Evolutionary conservation across 371 early-diverging fungal genomes (phyloP), one percentile per base, ranked within the genome.

Genomic region (Actinomortierella ambigua): DNA sequence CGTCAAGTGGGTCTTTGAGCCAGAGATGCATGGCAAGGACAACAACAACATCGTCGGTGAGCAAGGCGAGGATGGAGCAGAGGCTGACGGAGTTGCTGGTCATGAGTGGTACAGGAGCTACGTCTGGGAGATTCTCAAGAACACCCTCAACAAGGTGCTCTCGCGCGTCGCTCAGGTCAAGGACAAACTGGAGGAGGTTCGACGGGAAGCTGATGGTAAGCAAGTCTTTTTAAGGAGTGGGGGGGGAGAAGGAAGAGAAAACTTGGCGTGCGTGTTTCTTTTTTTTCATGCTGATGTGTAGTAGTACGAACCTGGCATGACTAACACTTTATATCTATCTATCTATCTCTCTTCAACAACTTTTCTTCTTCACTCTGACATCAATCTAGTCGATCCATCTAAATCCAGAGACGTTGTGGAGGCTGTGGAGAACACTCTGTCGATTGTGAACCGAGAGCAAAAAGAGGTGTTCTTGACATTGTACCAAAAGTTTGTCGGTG

Each of bases 81-180:
- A 27, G 18, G 22, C n/a, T 14, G n/a, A n/a, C 18, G 9, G 39
- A 40, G 20, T 15, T 73, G 23, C 1, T 59, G 23, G 23, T 34
- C 57, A 14, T 2, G 60, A 63, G 44, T 77, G 68, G 68, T 77
- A 77, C 61, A 79, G 83, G 65, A 82, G 86, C 53, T 88, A 86
- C 63, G 61, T 86, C 39, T 94, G 93, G 94, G 87, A 90, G 57
- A 91, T 93, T 47, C 71, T 94, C 54, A 84, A 84, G 64, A 92
- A 89, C 57, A 91, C 93, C 0, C 63, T 94, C 13, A 82, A 79
- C 69, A 96, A 96, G 77, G 90, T 93, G 53, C 89, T 89, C 44
- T 81, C 90, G 34, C 91, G 94, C 65, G 92, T 92, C 14, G 78
- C 64, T 15, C 95, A 94, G 79, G 85, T 95, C 46, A 79, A 86